Evolutionary conservation across 345 rosid species (phyloP), one percentile per base, ranked within the genome.

Genomic region (Hevea brasiliensis): DNA sequence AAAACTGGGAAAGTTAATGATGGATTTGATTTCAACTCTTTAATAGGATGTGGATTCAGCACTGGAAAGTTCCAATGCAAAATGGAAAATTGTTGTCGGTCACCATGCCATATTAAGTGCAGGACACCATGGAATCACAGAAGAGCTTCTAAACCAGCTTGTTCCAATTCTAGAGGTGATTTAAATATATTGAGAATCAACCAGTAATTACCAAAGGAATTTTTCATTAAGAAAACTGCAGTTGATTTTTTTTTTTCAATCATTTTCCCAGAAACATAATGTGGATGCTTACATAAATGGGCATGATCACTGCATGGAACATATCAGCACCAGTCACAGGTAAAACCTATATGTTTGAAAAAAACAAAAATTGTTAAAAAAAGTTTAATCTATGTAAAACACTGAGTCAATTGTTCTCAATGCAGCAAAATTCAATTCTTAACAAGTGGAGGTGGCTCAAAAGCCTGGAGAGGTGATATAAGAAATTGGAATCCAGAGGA

Each of bases 41-140:
- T 0, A 37, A 14, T 65, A 85, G 86, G 89, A 92, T 40, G 66
- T 92, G 45, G 73, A 81, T 32, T 72, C 57, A 15, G 82, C 93
- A 0, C 65, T 92, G 14, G 77, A 72, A 66, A 67, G 70, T 7
- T 88, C 95, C 0, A 74, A 64, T 5, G 93, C 93, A 0, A 84
- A 75, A 3, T 92, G 95, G 97, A 92, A 89, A 79, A 84, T 92
- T 61, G 95, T 88, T 0, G 86, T 92, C 0, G 97, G 95, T 2
- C 97, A 90, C 62, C 95, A 92, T 65, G 79, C 93, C 2, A 85
- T 92, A 66, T 76, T 87, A 79, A 92, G 95, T 72, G 84, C 84
- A 60, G 88, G 92, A 20, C 89, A 90, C 58, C 95, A 92, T 17
- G 93, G 95, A 3, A 81, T 84, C 66, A 88, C 97, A 23, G 11